Percentiles rank a stretch among this genome's conserved stretches.
These are phyloP conservation scores for Lepidium sativum DNA, from an alignment of 345 rosid genomes.

Conservation along the genomic window DNA sequence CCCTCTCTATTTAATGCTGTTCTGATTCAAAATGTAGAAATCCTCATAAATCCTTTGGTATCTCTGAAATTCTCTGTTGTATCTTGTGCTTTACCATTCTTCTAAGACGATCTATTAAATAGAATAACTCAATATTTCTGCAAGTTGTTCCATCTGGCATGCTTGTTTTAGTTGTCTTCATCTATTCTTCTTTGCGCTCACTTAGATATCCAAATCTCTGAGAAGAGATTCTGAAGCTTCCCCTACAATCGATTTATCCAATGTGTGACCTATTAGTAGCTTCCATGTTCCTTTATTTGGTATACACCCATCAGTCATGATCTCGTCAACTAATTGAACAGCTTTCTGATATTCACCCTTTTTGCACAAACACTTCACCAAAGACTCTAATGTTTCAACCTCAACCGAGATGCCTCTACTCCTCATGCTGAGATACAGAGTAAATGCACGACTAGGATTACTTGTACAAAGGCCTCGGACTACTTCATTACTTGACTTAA, in stretches of 20 bases:
- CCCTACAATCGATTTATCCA: slow-evolving; percentile 27
- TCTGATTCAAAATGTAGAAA: background rate
- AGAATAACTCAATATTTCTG: background rate
- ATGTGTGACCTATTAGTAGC: slow-evolving; percentile 34
- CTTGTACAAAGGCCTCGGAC: slow-evolving; percentile 48
- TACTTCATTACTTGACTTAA: slow-evolving; percentile 51
- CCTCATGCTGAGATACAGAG: slow-evolving; percentile 55
- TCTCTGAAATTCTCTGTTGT: background rate
- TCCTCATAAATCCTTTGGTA: background rate
- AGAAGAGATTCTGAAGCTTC: slow-evolving; percentile 30
- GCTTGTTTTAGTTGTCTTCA: slow-evolving; percentile 8
- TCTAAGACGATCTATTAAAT: background rate
- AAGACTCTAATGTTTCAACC: slow-evolving; percentile 30
- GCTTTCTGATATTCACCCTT: slow-evolving; percentile 59
- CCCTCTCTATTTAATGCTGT: slow-evolving; percentile 15
- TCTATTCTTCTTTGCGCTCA: slow-evolving; percentile 4
- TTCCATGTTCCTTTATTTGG: slow-evolving; percentile 54
- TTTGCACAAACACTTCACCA: slow-evolving; percentile 45
- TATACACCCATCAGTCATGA: slow-evolving; percentile 58
- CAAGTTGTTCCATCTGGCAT: background rate
- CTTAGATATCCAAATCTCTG: slow-evolving; percentile 18
- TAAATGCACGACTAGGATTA: slow-evolving; percentile 44
- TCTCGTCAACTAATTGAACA: slow-evolving; percentile 51
- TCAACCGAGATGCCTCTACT: slow-evolving; percentile 61
- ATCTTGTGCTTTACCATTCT: background rate